Conservation (phyloP, 78 protist species). For the Creolimax fragrantissima region DNA sequence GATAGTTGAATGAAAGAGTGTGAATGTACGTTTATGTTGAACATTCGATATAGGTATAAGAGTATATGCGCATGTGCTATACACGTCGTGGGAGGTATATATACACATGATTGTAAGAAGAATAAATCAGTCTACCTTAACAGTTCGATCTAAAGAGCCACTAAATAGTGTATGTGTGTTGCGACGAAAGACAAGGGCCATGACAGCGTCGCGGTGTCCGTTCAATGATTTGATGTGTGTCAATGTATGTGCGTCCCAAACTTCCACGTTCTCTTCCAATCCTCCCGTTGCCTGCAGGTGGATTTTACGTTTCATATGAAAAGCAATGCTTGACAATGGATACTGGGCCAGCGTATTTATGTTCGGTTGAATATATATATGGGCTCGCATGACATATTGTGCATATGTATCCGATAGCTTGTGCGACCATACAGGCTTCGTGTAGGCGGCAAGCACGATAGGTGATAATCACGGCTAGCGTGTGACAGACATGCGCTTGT, state of each 20-base stretch:
- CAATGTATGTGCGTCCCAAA: background rate
- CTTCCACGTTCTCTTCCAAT: background rate
- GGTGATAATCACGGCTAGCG: too few relatives aligned
- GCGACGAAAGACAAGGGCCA: conserved; percentile 54
- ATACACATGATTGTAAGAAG: background rate
- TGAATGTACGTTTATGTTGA: background rate
- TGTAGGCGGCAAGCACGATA: too few relatives aligned
- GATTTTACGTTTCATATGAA: too few relatives aligned
- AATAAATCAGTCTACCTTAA: conserved; percentile 30
- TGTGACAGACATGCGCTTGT: too few relatives aligned
- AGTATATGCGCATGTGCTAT: too few relatives aligned
- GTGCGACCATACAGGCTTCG: too few relatives aligned
- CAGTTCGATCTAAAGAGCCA: conserved; percentile 61
- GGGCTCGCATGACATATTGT: background rate
- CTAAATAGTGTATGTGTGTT: conserved; percentile 53
- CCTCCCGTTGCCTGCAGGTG: background rate
- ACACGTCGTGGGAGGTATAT: too few relatives aligned
- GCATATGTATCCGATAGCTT: background rate
- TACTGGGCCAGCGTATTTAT: too few relatives aligned
- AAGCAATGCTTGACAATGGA: too few relatives aligned
- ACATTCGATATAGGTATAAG: background rate
- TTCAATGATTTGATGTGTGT: background rate
- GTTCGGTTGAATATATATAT: background rate
- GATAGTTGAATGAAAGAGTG: background rate
- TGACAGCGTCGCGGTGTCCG: background rate